Evolutionary conservation across 1,284 basidiomycete species (phyloP).

Genomic region (Kwoniella shivajii): DNA sequence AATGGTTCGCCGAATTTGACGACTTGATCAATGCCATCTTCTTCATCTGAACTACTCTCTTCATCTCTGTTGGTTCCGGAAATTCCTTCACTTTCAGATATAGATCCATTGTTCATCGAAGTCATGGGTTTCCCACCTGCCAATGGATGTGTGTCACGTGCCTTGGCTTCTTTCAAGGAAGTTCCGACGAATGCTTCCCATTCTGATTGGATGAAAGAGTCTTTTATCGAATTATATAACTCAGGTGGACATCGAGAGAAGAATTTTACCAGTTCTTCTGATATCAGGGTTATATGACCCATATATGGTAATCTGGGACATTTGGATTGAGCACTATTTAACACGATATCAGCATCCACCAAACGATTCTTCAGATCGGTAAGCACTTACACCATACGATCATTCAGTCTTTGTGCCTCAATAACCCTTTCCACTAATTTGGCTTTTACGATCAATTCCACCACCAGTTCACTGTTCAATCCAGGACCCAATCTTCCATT

Average conservation of each 20-base stretch:
- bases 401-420: conserved; percentile 77
- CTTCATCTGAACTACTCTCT: conserved; percentile 35
- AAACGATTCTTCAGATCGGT: conserved; percentile 74
- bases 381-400: conserved; percentile 68
- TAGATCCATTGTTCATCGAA: not conserved
- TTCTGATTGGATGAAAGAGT: conserved; percentile 71
- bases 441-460: conserved; percentile 78
- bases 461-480: conserved; percentile 75
- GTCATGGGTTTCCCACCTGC: conserved; percentile 64
- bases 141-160: conserved; percentile 72
- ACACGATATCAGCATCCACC: conserved; percentile 58
- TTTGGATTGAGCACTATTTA: conserved; percentile 59
- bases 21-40: conserved; percentile 9
- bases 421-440: conserved; percentile 77
- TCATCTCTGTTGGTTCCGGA: not conserved
- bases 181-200: conserved; percentile 88
- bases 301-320: conserved; percentile 87
- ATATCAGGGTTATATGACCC: conserved; percentile 92
- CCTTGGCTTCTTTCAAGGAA: conserved; percentile 80
- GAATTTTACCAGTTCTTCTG: conserved; percentile 56
- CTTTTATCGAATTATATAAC: conserved; percentile 65
- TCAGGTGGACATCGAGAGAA: conserved; percentile 79
- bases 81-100: not conserved
- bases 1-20: conserved; percentile 49
- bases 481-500: conserved; percentile 78